Evolutionary conservation across 805 yeast genomes (phyloP).

Genomic region (Saturnispora silvae): DNA sequence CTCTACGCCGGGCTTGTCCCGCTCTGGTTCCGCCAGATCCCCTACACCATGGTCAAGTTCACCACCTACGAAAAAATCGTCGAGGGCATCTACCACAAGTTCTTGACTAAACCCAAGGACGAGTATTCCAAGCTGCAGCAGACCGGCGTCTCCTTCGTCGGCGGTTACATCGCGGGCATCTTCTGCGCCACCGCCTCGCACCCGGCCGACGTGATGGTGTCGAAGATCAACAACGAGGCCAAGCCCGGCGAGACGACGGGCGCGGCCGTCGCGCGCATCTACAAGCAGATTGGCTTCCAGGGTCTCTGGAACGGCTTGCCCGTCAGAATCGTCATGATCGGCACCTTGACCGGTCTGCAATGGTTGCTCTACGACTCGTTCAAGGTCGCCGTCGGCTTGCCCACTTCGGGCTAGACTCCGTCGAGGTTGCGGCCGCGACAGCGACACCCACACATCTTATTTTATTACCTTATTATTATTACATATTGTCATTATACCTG

Average conservation of each 20-base stretch:
- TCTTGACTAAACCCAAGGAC: slow-evolving; percentile 58
- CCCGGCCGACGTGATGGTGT: slow-evolving; percentile 99
- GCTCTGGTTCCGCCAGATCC: slow-evolving; percentile 92
- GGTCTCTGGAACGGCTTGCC: slow-evolving; percentile 95
- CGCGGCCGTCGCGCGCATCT: slow-evolving; percentile 62
- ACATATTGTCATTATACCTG: too few relatives aligned
- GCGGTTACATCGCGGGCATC: slow-evolving; percentile 97
- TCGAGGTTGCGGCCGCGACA: too few relatives aligned
- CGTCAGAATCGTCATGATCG: slow-evolving; percentile 92
- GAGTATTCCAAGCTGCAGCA: slow-evolving; percentile 68
- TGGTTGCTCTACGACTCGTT: slow-evolving; percentile 96
- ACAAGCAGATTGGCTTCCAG: slow-evolving; percentile 69
- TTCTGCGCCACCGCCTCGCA: slow-evolving; percentile 93
- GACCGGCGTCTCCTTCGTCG: slow-evolving; percentile 89
- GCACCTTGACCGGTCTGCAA: slow-evolving; percentile 94
- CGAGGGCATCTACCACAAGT: slow-evolving; percentile 55
- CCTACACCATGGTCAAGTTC: slow-evolving; percentile 97
- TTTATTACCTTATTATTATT: not conserved
- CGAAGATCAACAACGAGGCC: slow-evolving; percentile 74
- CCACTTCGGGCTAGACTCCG: slow-evolving; percentile 68
- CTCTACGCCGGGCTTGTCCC: slow-evolving; percentile 87
- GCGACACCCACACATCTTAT: not conserved
- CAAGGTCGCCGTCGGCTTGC: slow-evolving; percentile 89
- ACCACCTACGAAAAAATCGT: slow-evolving; percentile 91
- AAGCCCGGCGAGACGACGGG: slow-evolving; percentile 55